A percentile compares a stretch with the other conserved stretches of the same genome.
Evolutionary conservation across 1,284 basidiomycete genomes (phyloP).

Genomic region (Xerocomus cyaneibrunnescens): DNA sequence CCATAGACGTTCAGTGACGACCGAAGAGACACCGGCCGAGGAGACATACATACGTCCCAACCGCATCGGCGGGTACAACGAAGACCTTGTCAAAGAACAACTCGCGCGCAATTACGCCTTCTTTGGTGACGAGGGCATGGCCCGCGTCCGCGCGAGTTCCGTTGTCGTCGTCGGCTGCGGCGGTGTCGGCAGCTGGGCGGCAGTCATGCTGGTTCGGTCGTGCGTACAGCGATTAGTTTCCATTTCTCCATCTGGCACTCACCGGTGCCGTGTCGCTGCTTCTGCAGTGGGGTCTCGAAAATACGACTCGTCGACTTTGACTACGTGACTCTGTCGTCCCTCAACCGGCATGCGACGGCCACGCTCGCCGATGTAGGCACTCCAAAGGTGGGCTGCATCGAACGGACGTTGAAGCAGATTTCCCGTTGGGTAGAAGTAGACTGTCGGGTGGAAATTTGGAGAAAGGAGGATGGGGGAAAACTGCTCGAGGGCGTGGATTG

Average conservation of each 20-base stretch:
- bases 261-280: background rate
- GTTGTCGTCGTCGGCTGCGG: constrained; percentile 95
- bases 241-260: too few species aligned
- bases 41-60: constrained; percentile 19
- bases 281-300: constrained; percentile 65
- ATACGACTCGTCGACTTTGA: constrained; percentile 87
- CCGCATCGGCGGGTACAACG: constrained; percentile 51
- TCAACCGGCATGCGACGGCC: constrained; percentile 96
- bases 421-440: constrained; percentile 77
- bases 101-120: constrained; percentile 94
- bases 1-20: constrained; percentile 4
- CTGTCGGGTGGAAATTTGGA: constrained; percentile 80
- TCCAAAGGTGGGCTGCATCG: constrained; percentile 87
- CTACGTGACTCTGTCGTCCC: constrained; percentile 88
- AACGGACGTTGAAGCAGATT: constrained; percentile 72
- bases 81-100: constrained; percentile 80
- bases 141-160: constrained; percentile 68
- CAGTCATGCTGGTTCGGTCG: constrained; percentile 91
- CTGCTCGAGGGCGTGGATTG: constrained; percentile 83
- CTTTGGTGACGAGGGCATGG: constrained; percentile 90
- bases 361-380: constrained; percentile 88
- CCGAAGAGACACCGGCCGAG: constrained; percentile 6
- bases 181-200: constrained; percentile 95
- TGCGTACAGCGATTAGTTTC: too few species aligned
- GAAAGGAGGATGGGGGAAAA: constrained; percentile 69